Evolutionary conservation across 352 stramenopile species (phyloP).

Genomic region (Pythium sukuiense): DNA sequence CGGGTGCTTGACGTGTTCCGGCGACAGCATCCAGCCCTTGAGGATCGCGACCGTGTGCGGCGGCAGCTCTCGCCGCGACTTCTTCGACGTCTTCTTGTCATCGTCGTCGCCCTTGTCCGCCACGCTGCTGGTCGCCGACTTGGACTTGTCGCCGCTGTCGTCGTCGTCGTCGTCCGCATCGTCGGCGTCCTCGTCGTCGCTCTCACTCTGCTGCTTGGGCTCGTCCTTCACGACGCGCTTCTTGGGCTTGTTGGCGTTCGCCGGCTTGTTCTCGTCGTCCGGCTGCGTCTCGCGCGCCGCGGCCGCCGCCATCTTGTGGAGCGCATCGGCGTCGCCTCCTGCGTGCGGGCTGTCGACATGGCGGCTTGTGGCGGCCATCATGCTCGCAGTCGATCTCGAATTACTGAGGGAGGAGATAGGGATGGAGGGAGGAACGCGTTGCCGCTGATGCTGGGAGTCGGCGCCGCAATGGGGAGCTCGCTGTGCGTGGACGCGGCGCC

Average conservation of each 20-base stretch:
- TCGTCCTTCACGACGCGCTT: conserved; percentile 4
- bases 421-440: background rate
- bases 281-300: background rate
- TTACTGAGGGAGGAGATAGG: background rate
- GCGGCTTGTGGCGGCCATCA: conserved; percentile 20
- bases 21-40: conserved; percentile 89
- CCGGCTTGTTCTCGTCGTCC: conserved; percentile 24
- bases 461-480: background rate
- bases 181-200: conserved; percentile 24
- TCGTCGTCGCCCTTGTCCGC: conserved; percentile 30
- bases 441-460: background rate
- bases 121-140: conserved; percentile 16
- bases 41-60: conserved; percentile 84
- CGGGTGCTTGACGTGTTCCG: conserved; percentile 87
- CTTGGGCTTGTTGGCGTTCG: conserved; percentile 21
- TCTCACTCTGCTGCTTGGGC: conserved; percentile 16
- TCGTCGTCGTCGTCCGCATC: conserved; percentile 25
- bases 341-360: conserved; percentile 15
- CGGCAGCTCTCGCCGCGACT: conserved; percentile 77
- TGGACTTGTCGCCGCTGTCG: conserved; percentile 24
- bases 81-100: conserved; percentile 61
- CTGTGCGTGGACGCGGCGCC: conserved; percentile 6
- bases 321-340: conserved; percentile 7
- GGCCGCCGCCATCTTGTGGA: conserved; percentile 24
- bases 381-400: background rate